Evolutionary conservation across 2,329 filamentous ascomycete species (phyloP).

Genomic region (Drechslerella coelobrocha): DNA sequence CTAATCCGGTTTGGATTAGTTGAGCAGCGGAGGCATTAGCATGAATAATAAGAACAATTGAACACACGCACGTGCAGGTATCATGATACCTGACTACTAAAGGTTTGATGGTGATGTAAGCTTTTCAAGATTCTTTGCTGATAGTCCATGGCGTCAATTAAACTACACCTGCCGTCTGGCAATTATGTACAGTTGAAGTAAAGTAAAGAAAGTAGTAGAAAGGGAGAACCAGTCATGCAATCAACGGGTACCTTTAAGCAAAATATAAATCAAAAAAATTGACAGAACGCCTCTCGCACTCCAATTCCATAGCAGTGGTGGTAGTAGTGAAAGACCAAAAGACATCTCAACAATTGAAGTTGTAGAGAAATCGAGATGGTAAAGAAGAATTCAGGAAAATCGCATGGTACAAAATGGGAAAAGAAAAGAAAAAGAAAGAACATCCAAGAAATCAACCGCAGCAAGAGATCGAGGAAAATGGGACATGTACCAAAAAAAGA

Average conservation of each 20-base stretch:
- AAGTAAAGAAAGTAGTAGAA: background rate
- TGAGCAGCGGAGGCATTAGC: no score
- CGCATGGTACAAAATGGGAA: no score
- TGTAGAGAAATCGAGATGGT: background rate
- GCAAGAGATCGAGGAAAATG: constrained; percentile 12
- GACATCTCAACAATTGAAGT: background rate
- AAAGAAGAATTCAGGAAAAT: no score
- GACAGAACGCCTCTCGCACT: constrained; percentile 4
- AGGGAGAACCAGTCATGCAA: background rate
- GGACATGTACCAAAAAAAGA: constrained; percentile 13
- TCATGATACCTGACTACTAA: background rate
- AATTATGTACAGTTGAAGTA: constrained; percentile 42
- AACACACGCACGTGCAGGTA: background rate
- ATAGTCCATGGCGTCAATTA: constrained; percentile 12
- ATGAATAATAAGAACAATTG: no score
- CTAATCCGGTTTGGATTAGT: background rate
- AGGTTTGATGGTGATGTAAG: background rate
- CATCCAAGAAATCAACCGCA: background rate
- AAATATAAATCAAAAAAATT: background rate
- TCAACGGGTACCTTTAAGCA: background rate
- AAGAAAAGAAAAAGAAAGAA: constrained; percentile 10
- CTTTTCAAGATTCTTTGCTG: constrained; percentile 8
- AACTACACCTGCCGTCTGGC: constrained; percentile 16
- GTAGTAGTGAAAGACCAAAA: background rate
- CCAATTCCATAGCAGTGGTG: constrained; percentile 4